These are phyloP conservation scores for Cladophialophora psammophila DNA, from an alignment of 2,329 filamentous ascomycete genomes.

Conservation along the genomic window DNA sequence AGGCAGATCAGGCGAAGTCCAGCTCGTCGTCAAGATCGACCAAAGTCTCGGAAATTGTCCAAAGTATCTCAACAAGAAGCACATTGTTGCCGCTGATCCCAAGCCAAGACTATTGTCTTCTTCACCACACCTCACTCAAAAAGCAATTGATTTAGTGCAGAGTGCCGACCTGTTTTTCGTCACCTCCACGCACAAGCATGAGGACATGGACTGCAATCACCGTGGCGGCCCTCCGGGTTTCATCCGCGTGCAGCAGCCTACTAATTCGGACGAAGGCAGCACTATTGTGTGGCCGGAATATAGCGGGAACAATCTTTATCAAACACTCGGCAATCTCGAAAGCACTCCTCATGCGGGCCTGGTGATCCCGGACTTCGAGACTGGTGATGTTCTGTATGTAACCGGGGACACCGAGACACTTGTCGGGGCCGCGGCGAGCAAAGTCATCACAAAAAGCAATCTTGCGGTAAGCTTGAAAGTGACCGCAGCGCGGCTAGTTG, in stretches of 20 bases:
- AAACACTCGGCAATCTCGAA: constrained; percentile 79
- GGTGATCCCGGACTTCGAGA: constrained; percentile 75
- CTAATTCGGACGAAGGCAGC: constrained; percentile 57
- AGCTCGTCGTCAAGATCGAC: constrained; percentile 72
- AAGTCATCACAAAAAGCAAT: constrained; percentile 71
- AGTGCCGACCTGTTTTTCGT: constrained; percentile 80
- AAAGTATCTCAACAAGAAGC: constrained; percentile 82
- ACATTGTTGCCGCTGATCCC: constrained; percentile 63
- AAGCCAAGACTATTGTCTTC: constrained; percentile 60
- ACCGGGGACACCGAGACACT: constrained; percentile 75
- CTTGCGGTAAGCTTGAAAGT: constrained; percentile 75
- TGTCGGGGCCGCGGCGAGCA: constrained; percentile 67
- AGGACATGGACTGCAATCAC: constrained; percentile 83
- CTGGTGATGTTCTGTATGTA: constrained; percentile 74
- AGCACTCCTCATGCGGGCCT: constrained; percentile 72
- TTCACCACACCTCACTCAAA: constrained; percentile 57
- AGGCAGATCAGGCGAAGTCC: constrained; percentile 51
- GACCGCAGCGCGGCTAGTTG: constrained; percentile 67
- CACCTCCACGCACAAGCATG: constrained; percentile 66
- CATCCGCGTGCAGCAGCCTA: constrained; percentile 64
- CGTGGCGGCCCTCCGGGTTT: constrained; percentile 79
- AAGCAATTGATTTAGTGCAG: constrained; percentile 66
- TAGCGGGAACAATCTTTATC: constrained; percentile 83
- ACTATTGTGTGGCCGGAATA: constrained; percentile 81
- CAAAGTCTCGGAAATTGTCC: constrained; percentile 66